Evolutionary conservation across 441 rosid species (phyloP).

Genomic region (Melastoma candidum): DNA sequence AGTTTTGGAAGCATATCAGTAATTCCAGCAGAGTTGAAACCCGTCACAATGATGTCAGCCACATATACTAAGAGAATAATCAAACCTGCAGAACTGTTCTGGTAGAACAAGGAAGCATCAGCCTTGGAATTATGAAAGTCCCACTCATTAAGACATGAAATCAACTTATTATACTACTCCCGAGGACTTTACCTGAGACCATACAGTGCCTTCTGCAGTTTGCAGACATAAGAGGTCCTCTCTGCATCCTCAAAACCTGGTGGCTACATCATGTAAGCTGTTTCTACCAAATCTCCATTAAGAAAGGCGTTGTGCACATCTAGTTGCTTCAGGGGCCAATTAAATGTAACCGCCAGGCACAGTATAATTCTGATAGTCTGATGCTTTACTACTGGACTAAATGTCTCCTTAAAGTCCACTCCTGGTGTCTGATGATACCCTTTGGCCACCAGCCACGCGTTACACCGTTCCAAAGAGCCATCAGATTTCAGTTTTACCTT

Average conservation of each 20-base stretch:
- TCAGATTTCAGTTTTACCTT: too few relatives aligned
- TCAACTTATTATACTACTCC: background rate
- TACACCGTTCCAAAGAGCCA: too few relatives aligned
- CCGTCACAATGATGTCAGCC: background rate
- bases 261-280: background rate
- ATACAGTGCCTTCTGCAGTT: background rate
- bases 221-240: background rate
- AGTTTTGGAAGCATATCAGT: background rate
- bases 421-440: background rate
- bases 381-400: background rate
- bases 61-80: background rate
- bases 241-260: background rate
- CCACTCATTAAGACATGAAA: background rate
- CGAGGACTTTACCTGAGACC: background rate
- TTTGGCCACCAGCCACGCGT: background rate
- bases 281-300: background rate
- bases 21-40: background rate
- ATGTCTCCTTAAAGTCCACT: background rate
- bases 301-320: background rate
- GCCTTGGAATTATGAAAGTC: background rate
- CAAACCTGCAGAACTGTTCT: background rate
- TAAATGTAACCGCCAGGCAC: background rate
- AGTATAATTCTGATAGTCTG: background rate
- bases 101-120: background rate
- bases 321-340: conserved; percentile 1